phyloP scores from a whole-genome alignment of 352 stramenopile species.

The Globisporangium spinosum region DNA sequence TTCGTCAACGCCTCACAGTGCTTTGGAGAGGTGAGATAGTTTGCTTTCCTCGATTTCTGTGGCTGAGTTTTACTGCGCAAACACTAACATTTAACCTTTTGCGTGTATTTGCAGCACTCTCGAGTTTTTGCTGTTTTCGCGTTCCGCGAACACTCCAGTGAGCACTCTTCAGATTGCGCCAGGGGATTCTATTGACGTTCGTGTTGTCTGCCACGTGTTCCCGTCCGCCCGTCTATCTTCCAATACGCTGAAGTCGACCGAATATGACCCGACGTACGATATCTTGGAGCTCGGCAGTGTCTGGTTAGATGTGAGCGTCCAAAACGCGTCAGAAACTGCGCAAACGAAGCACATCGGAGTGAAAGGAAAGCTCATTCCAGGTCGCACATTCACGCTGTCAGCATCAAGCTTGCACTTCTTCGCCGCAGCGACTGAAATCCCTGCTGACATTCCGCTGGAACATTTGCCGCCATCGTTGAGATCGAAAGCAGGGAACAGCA shows the following conservation, averaged over 20 bases:
- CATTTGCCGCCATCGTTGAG: slow-evolving; percentile 40
- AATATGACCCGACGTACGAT: slow-evolving; percentile 34
- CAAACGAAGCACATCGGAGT: slow-evolving; percentile 69
- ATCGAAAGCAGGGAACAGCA: slow-evolving; percentile 34
- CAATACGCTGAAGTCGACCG: slow-evolving; percentile 36
- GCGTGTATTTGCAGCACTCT: slow-evolving; percentile 38
- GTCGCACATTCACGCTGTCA: slow-evolving; percentile 80
- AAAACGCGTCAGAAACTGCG: slow-evolving; percentile 55
- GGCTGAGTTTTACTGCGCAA: neutral
- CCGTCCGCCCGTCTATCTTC: slow-evolving; percentile 53
- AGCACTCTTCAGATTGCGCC: slow-evolving; percentile 59
- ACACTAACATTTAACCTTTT: slow-evolving; percentile 13
- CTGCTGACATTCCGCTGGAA: slow-evolving; percentile 40
- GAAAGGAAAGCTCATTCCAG: slow-evolving; percentile 71
- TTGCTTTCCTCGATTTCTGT: neutral
- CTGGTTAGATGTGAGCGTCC: slow-evolving; percentile 62
- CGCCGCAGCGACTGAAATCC: slow-evolving; percentile 54
- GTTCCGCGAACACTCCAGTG: slow-evolving; percentile 78
- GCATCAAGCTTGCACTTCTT: slow-evolving; percentile 80
- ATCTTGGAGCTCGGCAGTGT: slow-evolving; percentile 63
- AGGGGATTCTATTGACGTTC: slow-evolving; percentile 81
- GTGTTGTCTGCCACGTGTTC: slow-evolving; percentile 74
- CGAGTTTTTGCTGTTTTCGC: slow-evolving; percentile 71
- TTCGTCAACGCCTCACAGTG: slow-evolving; percentile 35
- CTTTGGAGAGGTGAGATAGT: slow-evolving; percentile 40